Evolutionary conservation across 768 basidiomycete species (phyloP), one percentile per base, ranked within the genome.

Genomic region (Pulveroboletus frians): DNA sequence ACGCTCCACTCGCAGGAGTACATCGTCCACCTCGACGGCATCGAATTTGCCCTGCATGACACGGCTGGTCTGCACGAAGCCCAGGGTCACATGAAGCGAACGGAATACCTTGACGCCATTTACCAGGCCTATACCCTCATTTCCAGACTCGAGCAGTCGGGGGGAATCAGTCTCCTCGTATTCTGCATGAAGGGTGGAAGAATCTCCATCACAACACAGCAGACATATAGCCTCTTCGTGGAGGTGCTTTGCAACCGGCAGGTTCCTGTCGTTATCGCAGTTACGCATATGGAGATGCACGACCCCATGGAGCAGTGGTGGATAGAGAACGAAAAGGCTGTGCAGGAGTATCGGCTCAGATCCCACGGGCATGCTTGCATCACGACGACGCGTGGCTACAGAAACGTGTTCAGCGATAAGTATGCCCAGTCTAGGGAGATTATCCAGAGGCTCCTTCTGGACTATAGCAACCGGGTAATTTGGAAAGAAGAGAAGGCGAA

Each of bases 301-400:
- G 61, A 69, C 5, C 29, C 43, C 30, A 72, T 71, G 63, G 66
- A 69, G 10, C 52, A 61, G 20, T 76, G 74, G 74, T 76, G 73
- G 73, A 45, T 13, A 34, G 49, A 60, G 34, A 76, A 76, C 51
- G 57, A 71, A 32, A 43, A 50, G 18, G 44, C 40, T 2, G 70
- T 76, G 53, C 61, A 51, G 29, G 45, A 53, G 6, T 61, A 70
- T 29, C 61, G 59, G 11, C 73, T 76, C 49, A 32, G 48, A 8
- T 73, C 67, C 11, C 48, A 58, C 18, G 72, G 66, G 3, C 66
- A 72, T 27, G 72, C 69, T 5, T 76, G 76, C 46, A 59, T 75
- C 51, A 74, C 72, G 6, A 63, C 71, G 6, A 60, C 63, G 2
- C 61, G 58, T n/a, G 63, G 58, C 6, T 58, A 52, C 50, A 52